Conservation (phyloP, 192 early-diverging fungal species). For the Umbelopsis ramanniana region DNA sequence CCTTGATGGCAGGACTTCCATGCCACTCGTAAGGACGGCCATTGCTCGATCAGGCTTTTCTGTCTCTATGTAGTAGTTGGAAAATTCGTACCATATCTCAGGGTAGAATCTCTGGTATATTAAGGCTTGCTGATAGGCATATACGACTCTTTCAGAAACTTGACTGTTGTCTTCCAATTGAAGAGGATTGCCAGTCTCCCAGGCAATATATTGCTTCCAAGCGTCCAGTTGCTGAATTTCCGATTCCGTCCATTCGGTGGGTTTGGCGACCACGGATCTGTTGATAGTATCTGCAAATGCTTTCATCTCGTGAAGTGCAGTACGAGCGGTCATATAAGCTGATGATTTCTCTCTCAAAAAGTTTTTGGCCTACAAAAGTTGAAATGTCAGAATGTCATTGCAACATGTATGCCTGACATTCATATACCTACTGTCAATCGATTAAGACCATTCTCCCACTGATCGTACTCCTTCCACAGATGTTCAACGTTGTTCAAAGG, state of each 20-base stretch:
- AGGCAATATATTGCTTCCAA: conserved; percentile 90
- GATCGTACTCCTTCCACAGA: conserved; percentile 96
- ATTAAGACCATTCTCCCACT: conserved; percentile 86
- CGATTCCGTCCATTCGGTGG: conserved; percentile 79
- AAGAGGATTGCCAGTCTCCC: conserved; percentile 91
- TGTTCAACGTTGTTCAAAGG: conserved; percentile 88
- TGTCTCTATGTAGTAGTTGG: conserved; percentile 60
- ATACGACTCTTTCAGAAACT: conserved; percentile 73
- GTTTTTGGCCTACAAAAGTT: conserved; percentile 76
- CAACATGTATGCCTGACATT: background rate
- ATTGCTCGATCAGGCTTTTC: conserved; percentile 65
- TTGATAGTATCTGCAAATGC: conserved; percentile 80
- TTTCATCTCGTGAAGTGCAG: conserved; percentile 80
- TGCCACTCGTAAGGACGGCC: conserved; percentile 64
- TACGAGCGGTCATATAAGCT: conserved; percentile 93
- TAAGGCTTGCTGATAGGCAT: conserved; percentile 87
- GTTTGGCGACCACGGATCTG: conserved; percentile 67
- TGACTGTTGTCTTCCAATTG: conserved; percentile 65
- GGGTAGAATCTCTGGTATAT: conserved; percentile 85
- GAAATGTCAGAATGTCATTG: too few species aligned
- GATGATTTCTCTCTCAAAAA: conserved; percentile 83
- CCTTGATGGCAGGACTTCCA: conserved; percentile 75
- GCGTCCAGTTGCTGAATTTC: conserved; percentile 70
- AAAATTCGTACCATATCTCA: conserved; percentile 86
- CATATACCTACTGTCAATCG: conserved; percentile 68